Base-by-base conservation (phyloP, 768 basidiomycete species). In the Russula virescens region DNA sequence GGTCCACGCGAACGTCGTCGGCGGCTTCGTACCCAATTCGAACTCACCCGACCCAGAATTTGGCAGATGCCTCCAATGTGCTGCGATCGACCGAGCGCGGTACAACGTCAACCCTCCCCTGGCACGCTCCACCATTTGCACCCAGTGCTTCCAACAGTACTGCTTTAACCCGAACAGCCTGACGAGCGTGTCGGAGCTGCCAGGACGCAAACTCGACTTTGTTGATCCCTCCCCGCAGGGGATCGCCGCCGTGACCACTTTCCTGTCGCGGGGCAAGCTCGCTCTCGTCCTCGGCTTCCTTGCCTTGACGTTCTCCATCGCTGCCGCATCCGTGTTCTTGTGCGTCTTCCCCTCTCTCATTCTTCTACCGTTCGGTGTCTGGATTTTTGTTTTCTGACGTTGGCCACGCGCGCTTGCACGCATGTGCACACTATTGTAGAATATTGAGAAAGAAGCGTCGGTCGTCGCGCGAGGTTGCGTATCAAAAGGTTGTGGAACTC, bases 51-150 rank as follows among this genome's bases (percentile, higher is more conserved):
- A 86, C 61, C 69, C 75, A 3, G 68, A 81, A 55, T 88, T 80
- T 76, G 79, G 85, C 3, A 78, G 77, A 43, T 93, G 91, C 68
- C 76, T 94, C 23, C 83, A 83, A 69, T 87, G 91, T 71, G 91
- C 81, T 63, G 80, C 78, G 67, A 83, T 75, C 79, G 87, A 75
- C 34, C 68, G 73, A 13, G 58, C 69, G 53, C 62, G 75, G 45
- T 65, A 59, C n/a, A 51, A 61, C 18, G 0, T 50, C 19, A 60
- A 62, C 14, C 66, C 69, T 14, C 25, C 52, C n/a, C 19, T 63
- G n/a, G 46, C 65, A 25, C 71, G 68, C 26, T 71, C 73, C 16
- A 50, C 63, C 23, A 50, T 70, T 48, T 73, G 72, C 67, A 19
- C 59, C 5, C 28, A 52, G n/a, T 73, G 72, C 57, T 72, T 73